Evolutionary conservation across 2,329 filamentous ascomycete genomes (phyloP).

Genomic region (Aureobasidium sp.): DNA sequence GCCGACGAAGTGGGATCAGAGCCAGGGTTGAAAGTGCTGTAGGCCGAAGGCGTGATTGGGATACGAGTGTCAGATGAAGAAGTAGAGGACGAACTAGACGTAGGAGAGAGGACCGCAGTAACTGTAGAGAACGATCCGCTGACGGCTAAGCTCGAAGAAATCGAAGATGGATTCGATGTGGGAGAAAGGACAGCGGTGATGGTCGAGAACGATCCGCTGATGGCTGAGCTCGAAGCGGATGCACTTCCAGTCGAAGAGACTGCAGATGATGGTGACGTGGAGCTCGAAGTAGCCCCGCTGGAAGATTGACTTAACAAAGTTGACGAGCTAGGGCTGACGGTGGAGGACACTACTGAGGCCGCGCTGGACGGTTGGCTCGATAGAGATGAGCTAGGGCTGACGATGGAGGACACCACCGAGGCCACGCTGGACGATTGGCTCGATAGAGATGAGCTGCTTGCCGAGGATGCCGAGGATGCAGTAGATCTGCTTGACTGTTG

Average conservation of each 20-base stretch:
- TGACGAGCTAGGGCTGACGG: not conserved
- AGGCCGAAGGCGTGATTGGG: conserved; percentile 1
- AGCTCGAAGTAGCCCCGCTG: not conserved
- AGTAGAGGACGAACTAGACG: not conserved
- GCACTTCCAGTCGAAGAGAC: not conserved
- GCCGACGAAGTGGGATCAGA: not conserved
- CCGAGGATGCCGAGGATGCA: not conserved
- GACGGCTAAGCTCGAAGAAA: not conserved
- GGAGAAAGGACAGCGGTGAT: not conserved
- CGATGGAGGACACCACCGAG: not conserved
- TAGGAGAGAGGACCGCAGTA: not conserved
- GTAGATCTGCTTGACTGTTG: not conserved
- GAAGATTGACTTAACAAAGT: not conserved
- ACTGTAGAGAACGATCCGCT: not conserved
- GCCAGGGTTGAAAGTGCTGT: not conserved
- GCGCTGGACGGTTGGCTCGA: not conserved
- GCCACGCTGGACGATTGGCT: not conserved
- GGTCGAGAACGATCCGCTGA: not conserved
- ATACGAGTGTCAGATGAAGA: not conserved
- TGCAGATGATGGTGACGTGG: not conserved
- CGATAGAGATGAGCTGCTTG: not conserved
- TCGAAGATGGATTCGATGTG: not conserved
- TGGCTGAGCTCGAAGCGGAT: not conserved
- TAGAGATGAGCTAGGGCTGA: too few relatives aligned
- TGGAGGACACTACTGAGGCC: not conserved